Conservation (phyloP, 164 flowering plant species). For the Vitis rupestris region DNA sequence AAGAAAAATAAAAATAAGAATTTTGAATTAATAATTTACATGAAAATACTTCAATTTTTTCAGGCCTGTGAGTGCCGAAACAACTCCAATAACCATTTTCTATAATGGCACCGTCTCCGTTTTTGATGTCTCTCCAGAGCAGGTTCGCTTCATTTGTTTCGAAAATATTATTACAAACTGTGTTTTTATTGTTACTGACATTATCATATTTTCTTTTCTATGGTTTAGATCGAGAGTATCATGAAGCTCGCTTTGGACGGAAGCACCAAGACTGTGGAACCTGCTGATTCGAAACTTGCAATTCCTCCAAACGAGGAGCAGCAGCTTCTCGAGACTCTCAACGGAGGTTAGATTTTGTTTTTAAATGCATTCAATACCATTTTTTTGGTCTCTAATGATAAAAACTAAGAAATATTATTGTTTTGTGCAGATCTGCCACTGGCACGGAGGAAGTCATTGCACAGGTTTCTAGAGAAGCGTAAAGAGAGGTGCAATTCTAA, state of each 20-base stretch:
- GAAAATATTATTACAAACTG: background rate
- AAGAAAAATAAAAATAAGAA: no score
- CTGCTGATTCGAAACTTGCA: conserved; percentile 11
- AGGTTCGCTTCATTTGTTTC: conserved; percentile 25
- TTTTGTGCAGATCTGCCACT: conserved; percentile 40
- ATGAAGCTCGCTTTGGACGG: conserved; percentile 46
- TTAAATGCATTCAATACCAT: background rate
- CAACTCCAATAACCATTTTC: conserved; percentile 59
- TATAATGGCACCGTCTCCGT: conserved; percentile 53
- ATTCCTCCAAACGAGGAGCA: conserved; percentile 18
- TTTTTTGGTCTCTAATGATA: no score
- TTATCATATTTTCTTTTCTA: background rate
- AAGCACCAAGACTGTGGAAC: conserved; percentile 13
- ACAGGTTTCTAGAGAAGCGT: conserved; percentile 45
- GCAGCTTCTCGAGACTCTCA: conserved; percentile 35
- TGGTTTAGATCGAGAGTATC: conserved; percentile 48
- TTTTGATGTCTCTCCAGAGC: conserved; percentile 36
- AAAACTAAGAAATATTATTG: background rate
- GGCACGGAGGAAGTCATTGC: conserved; percentile 33
- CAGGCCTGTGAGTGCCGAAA: conserved; percentile 10
- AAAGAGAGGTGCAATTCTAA: conserved; percentile 44
- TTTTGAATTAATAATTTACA: background rate
- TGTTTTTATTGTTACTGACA: no score
- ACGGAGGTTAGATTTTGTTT: conserved; percentile 33
- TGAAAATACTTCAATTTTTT: background rate